A percentile compares a stretch with the other conserved stretches of the same genome.
phyloP scores from a whole-genome alignment of 495 filamentous ascomycete species.

The Neurospora tetraspora region DNA sequence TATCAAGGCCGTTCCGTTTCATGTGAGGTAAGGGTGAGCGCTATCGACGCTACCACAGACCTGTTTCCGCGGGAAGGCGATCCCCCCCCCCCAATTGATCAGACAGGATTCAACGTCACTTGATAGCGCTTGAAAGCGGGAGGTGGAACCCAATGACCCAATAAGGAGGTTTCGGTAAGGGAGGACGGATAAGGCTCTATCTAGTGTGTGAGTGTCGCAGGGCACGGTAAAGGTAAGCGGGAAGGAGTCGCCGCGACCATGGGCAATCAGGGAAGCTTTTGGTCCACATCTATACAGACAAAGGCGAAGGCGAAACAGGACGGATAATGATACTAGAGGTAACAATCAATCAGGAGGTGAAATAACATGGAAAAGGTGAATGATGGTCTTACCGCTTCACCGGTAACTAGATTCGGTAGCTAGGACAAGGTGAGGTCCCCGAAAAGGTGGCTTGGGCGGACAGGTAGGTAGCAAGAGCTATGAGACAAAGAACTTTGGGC shows the following conservation, averaged over 20 bases:
- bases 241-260: background rate
- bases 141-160: background rate
- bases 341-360: background rate
- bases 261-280: background rate
- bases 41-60: too few relatives aligned
- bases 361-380: background rate
- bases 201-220: too few relatives aligned
- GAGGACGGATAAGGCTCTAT: background rate
- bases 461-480: background rate
- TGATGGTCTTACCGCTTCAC: background rate
- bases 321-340: background rate
- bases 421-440: background rate
- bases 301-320: background rate
- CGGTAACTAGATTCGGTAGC: background rate
- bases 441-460: background rate
- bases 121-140: background rate
- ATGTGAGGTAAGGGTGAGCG: too few relatives aligned
- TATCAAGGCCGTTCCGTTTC: too few relatives aligned
- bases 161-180: background rate
- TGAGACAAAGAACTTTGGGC: background rate
- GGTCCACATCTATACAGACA: background rate
- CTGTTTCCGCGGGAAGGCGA: background rate
- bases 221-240: background rate
- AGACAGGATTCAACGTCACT: background rate
- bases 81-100: background rate